Conservation (phyloP, 2,329 filamentous ascomycete genomes). For the Davidsoniella eucalypti region DNA sequence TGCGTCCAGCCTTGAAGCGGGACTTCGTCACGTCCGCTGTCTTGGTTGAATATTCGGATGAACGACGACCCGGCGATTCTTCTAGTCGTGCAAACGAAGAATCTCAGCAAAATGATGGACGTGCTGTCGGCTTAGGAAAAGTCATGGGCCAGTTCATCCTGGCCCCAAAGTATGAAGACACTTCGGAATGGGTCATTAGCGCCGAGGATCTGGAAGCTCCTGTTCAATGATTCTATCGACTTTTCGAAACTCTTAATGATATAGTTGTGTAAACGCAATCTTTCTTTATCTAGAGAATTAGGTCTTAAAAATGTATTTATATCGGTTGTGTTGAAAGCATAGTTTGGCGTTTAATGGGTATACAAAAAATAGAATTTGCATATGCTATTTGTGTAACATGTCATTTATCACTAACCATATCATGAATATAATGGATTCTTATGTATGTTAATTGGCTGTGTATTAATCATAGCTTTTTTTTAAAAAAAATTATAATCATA, state of each 20-base stretch:
- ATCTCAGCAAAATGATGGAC: constrained; percentile 27
- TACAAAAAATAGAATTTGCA: constrained; percentile 5
- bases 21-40: constrained; percentile 43
- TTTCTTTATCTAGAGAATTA: no score
- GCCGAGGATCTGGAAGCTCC: constrained; percentile 20
- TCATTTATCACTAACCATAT: no score
- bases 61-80: constrained; percentile 25
- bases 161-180: constrained; percentile 40
- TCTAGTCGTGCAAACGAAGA: constrained; percentile 19
- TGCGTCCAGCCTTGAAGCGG: constrained; percentile 34
- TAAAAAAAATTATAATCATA: background rate
- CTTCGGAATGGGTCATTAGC: constrained; percentile 35
- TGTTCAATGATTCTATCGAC: background rate
- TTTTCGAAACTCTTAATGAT: no score
- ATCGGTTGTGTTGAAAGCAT: background rate
- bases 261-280: no score
- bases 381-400: no score
- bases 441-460: no score
- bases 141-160: constrained; percentile 46
- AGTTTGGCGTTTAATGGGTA: constrained; percentile 6
- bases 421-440: no score
- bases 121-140: constrained; percentile 38
- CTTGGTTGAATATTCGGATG: constrained; percentile 40
- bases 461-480: no score
- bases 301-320: no score